phyloP scores from a whole-genome alignment of 2,329 filamentous ascomycete genomes.

The Pseudogymnoascus sp. region DNA sequence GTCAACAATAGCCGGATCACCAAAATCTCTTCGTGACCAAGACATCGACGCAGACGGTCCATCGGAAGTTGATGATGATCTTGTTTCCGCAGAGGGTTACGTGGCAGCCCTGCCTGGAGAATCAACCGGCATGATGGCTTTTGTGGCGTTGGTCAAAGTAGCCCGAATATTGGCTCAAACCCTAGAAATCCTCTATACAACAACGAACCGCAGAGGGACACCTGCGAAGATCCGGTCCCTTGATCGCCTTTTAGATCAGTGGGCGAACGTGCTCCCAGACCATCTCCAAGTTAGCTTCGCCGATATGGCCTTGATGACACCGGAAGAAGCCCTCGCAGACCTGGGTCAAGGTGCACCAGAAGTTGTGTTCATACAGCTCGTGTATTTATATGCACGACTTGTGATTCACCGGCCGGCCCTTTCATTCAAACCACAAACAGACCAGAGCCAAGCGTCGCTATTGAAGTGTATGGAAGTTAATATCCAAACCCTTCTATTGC shows the following conservation, averaged over 20 bases:
- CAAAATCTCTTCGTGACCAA: conserved; percentile 15
- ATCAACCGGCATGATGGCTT: conserved; percentile 14
- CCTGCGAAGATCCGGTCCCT: conserved; percentile 13
- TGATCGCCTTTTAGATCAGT: conserved; percentile 14
- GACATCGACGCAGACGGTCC: conserved; percentile 9
- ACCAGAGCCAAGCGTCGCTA: background rate
- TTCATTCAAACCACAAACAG: conserved; percentile 8
- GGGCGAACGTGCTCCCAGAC: conserved; percentile 13
- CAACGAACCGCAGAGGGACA: conserved; percentile 12
- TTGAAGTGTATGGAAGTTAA: background rate
- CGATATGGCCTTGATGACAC: background rate
- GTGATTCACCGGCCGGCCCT: conserved; percentile 12
- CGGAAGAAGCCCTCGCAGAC: conserved; percentile 5
- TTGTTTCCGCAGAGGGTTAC: conserved; percentile 12
- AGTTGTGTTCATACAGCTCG: conserved; percentile 14
- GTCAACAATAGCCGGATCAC: conserved; percentile 13
- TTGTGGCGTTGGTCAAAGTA: conserved; percentile 14
- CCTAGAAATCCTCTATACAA: conserved; percentile 15
- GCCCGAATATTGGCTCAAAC: conserved; percentile 13
- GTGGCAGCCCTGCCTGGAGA: conserved; percentile 11
- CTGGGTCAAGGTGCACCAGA: conserved; percentile 9
- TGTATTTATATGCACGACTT: conserved; percentile 12
- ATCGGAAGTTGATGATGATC: conserved; percentile 16
- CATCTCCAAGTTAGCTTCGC: conserved; percentile 12
- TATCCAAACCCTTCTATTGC: background rate